Evolutionary conservation across 1,139 yeast genomes (phyloP), one percentile per base, ranked within the genome.

Genomic region (Taphrina confusa): DNA sequence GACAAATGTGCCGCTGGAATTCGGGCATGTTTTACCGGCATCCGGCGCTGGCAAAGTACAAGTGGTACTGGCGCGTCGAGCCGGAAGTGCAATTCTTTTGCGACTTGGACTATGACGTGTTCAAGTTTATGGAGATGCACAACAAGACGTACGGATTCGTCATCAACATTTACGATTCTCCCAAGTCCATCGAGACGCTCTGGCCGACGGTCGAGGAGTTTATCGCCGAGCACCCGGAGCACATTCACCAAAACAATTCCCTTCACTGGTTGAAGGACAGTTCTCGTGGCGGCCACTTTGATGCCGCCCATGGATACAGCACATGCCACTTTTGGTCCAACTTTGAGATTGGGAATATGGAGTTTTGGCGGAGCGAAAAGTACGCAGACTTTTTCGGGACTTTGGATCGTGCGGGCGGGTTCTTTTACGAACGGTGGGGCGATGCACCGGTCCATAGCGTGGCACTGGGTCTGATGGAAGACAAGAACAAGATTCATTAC

Each of bases 61-160:
- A 85, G 66, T 89, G 83, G 76, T 90, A 89, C 77, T 90, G 97
- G 97, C 83, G 97, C 74, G 96, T 90, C 62, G 97, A 90, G 74
- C 96, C 96, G 28, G 92, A 85, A 69, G 82, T 87, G 70, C 78
- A 80, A 68, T 78, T 89, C 63, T 85, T 75, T 72, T 89, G 96
- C 76, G 92, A 88, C 71, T 78, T 89, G 66, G 84, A 85, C 69
- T 86, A 87, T 70, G 96, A 89, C 73, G 78, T 87, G 45, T 89
- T 89, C 78, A 82, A 83, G 73, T 86, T 80, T 74, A 85, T 89
- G 95, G 81, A 81, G 65, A 87, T 83, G 63, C 85, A 87, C 71
- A 76, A 81, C 64, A 84, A 85, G 75, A 80, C 77, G 63, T 89
- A 89, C 14, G 57, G 51, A 14, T 88, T 87, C 74, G 85, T 94